Percentiles rank a stretch among this genome's conserved stretches.
phyloP scores from a whole-genome alignment of 1,139 yeast species.

The Citeromyces siamensis region DNA sequence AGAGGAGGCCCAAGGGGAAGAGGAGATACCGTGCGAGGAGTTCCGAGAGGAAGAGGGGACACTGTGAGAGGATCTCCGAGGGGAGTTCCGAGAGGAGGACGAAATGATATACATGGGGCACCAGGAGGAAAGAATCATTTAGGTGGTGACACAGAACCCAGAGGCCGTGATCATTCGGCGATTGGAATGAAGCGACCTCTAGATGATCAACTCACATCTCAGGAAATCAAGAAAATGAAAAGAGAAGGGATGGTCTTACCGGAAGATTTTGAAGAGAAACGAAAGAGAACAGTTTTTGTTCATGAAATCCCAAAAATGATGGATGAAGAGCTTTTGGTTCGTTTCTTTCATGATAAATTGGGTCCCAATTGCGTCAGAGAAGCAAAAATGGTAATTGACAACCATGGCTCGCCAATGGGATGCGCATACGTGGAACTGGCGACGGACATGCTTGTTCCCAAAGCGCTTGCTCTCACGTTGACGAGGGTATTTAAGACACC shows the following conservation, averaged over 20 bases:
- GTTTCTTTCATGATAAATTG: not conserved
- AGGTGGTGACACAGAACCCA: too few species aligned
- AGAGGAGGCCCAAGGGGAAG: not conserved
- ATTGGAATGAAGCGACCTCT: not conserved
- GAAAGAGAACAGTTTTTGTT: not conserved
- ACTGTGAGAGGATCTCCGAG: not conserved
- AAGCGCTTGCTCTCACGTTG: not conserved
- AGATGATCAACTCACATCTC: not conserved
- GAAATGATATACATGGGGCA: too few species aligned
- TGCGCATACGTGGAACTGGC: not conserved
- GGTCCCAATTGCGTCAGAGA: slow-evolving; percentile 1
- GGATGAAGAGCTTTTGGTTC: not conserved
- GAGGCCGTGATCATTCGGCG: not conserved
- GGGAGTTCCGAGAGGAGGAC: too few species aligned
- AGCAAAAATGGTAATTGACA: not conserved
- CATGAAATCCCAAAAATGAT: not conserved
- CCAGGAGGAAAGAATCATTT: too few species aligned
- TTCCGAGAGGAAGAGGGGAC: not conserved
- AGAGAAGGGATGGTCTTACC: not conserved
- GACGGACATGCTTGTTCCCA: not conserved
- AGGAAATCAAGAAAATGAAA: not conserved
- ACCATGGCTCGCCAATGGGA: not conserved
- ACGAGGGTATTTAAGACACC: not conserved
- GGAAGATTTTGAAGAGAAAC: not conserved
- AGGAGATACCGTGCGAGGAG: not conserved